Conservation (phyloP, 768 basidiomycete genomes). For the Candolleomyces eurysporus region DNA sequence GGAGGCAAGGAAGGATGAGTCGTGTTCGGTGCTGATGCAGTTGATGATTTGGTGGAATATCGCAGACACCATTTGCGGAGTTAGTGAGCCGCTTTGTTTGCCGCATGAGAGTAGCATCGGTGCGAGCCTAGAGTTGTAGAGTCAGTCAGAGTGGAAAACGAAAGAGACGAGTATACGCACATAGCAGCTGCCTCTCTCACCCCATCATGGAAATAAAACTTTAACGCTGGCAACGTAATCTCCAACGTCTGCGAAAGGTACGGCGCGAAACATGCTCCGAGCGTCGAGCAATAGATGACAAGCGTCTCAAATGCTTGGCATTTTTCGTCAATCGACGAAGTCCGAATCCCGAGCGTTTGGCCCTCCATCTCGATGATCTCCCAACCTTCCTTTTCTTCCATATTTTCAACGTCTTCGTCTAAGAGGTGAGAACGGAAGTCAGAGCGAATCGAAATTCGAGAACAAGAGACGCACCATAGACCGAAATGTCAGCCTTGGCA, state of each 20-base stretch:
- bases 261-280: slow-evolving; percentile 65
- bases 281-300: slow-evolving; percentile 72
- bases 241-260: slow-evolving; percentile 72
- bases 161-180: slow-evolving; percentile 37
- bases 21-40: slow-evolving; percentile 62
- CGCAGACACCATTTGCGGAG: slow-evolving; percentile 60
- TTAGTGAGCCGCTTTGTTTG: too few relatives aligned
- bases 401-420: slow-evolving; percentile 51
- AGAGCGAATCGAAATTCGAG: neutral
- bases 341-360: slow-evolving; percentile 72
- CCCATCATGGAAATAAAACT: slow-evolving; percentile 83
- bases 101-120: too few relatives aligned
- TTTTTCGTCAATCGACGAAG: slow-evolving; percentile 81
- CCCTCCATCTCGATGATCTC: slow-evolving; percentile 79
- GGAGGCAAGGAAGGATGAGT: slow-evolving; percentile 74
- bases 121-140: too few relatives aligned
- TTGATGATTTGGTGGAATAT: slow-evolving; percentile 64
- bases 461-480: slow-evolving; percentile 51
- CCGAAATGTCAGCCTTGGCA: slow-evolving; percentile 75
- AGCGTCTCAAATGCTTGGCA: slow-evolving; percentile 88
- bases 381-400: slow-evolving; percentile 69
- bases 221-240: slow-evolving; percentile 65
- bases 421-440: slow-evolving; percentile 13
- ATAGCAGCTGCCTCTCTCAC: slow-evolving; percentile 76
- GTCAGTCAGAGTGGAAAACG: too few relatives aligned